Evolutionary conservation across 441 rosid species (phyloP).

Genomic region (Omphalea diandra): DNA sequence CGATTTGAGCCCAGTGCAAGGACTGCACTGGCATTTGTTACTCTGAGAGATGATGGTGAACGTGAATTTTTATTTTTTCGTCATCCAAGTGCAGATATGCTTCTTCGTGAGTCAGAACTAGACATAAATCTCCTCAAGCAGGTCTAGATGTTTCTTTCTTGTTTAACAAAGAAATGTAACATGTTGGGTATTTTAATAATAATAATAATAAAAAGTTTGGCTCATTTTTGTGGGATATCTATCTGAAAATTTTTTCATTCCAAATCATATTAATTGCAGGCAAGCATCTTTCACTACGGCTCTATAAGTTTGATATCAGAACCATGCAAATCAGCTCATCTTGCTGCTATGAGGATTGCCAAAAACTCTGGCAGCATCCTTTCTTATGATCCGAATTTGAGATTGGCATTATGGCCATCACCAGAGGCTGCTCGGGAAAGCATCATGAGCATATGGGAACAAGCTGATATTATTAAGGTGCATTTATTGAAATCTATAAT

Average conservation of each 20-base stretch:
- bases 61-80: conserved; percentile 97
- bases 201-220: neutral
- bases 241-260: conserved; percentile 13
- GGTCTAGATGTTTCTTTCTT: conserved; percentile 41
- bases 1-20: conserved; percentile 80
- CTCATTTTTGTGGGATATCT: conserved; percentile 5
- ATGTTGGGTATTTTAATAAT: neutral
- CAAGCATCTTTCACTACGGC: conserved; percentile 87
- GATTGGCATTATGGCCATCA: conserved; percentile 93
- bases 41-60: conserved; percentile 90
- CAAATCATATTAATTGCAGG: conserved; percentile 47
- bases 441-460: conserved; percentile 87
- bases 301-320: conserved; percentile 93
- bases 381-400: conserved; percentile 93
- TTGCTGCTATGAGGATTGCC: conserved; percentile 86
- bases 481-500: conserved; percentile 3
- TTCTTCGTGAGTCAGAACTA: conserved; percentile 80
- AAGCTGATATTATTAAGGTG: conserved; percentile 94
- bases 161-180: neutral
- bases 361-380: conserved; percentile 75
- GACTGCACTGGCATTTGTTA: conserved; percentile 94
- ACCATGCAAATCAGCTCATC: conserved; percentile 92
- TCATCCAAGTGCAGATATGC: conserved; percentile 99
- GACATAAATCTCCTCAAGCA: conserved; percentile 60
- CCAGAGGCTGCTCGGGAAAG: conserved; percentile 75